A percentile compares a stretch with the other conserved stretches of the same genome.
Conservation (phyloP, 2,329 filamentous ascomycete genomes). For the Nannizzia gypsea region DNA sequence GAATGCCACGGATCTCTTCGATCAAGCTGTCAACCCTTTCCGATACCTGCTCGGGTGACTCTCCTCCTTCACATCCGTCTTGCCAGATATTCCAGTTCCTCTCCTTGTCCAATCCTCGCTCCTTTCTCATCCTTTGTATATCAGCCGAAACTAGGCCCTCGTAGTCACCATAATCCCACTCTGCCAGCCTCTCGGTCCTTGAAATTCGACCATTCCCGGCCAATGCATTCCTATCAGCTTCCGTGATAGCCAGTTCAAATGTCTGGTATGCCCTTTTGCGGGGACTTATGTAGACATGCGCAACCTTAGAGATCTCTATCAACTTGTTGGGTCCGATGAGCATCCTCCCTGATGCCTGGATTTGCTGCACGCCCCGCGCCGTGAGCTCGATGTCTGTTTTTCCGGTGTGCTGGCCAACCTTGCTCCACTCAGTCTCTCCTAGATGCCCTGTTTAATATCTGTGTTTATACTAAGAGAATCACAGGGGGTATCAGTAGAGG, state of each 20-base stretch:
- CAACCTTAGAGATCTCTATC: slow-evolving; percentile 40
- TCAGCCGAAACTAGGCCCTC: slow-evolving; percentile 45
- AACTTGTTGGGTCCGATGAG: slow-evolving; percentile 42
- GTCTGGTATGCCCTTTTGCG: slow-evolving; percentile 39
- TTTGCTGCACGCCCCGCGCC: slow-evolving; percentile 32
- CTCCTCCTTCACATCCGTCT: slow-evolving; percentile 47
- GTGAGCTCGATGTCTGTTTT: slow-evolving; percentile 36
- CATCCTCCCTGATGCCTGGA: slow-evolving; percentile 32
- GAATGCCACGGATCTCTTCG: slow-evolving; percentile 29
- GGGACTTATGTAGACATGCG: slow-evolving; percentile 41
- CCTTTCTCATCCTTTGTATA: slow-evolving; percentile 38
- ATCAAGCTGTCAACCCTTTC: slow-evolving; percentile 35
- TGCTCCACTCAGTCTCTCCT: slow-evolving; percentile 40
- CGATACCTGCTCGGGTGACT: slow-evolving; percentile 33
- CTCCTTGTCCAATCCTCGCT: slow-evolving; percentile 36
- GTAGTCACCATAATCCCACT: slow-evolving; percentile 55
- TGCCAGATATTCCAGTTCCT: slow-evolving; percentile 39
- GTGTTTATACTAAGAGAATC: background rate
- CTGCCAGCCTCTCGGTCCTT: slow-evolving; percentile 42
- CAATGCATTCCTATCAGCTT: slow-evolving; percentile 18
- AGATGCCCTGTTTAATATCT: background rate
- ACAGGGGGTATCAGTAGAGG: slow-evolving; percentile 1
- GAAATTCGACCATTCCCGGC: slow-evolving; percentile 28
- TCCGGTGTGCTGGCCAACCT: slow-evolving; percentile 38
- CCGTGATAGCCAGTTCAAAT: slow-evolving; percentile 35